Conservation (phyloP, 2,329 filamentous ascomycete species). For the Thelonectria discophora region DNA sequence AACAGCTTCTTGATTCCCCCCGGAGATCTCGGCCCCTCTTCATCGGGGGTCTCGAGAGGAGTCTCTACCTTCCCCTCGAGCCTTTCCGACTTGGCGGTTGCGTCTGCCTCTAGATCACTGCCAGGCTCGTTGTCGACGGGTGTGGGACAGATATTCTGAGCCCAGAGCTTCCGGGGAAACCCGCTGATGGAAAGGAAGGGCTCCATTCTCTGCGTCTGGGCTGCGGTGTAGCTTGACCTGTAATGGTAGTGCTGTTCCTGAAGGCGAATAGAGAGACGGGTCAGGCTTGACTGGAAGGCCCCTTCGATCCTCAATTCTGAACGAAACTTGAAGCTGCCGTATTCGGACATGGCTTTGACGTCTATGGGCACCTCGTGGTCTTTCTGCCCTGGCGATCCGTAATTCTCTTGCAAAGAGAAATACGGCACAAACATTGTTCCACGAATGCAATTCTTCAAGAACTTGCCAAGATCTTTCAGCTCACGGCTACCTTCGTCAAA, state of each 20-base stretch:
- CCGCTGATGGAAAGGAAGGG: constrained; percentile 9
- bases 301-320: background rate
- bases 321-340: background rate
- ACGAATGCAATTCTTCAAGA: constrained; percentile 4
- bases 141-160: background rate
- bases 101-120: background rate
- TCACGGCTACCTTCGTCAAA: constrained; percentile 4
- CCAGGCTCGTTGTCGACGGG: background rate
- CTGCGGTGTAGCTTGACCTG: background rate
- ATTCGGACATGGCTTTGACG: background rate
- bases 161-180: constrained; percentile 4
- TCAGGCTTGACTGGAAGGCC: background rate
- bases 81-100: background rate
- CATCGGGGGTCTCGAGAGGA: background rate
- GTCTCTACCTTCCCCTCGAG: background rate
- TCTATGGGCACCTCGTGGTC: constrained; percentile 2
- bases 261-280: constrained; percentile 1
- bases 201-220: background rate
- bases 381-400: background rate
- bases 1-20: no score
- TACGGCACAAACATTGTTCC: background rate
- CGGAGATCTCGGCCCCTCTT: background rate
- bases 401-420: constrained; percentile 12
- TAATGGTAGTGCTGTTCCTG: background rate
- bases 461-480: constrained; percentile 7